Percentiles rank a stretch among this genome's conserved stretches.
Conservation (phyloP, 495 filamentous ascomycete species). For the Penicillium simplicissimum region DNA sequence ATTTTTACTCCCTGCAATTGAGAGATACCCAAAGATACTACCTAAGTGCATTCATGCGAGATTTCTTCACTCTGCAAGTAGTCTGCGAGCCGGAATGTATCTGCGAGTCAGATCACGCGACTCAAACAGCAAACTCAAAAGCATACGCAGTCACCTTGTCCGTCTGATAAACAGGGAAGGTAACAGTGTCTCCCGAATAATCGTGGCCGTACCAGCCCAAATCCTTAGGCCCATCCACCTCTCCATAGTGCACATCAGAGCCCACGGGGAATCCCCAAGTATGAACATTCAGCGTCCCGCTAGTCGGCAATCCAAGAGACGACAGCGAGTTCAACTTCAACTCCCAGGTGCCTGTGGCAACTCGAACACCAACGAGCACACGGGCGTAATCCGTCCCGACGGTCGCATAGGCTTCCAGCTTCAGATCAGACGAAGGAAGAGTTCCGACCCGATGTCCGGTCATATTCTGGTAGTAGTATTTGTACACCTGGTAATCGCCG, state of each 20-base stretch:
- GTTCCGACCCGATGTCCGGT: constrained; percentile 6
- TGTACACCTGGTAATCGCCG: constrained; percentile 2
- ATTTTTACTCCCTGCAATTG: too few relatives aligned
- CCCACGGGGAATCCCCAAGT: not conserved
- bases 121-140: not conserved
- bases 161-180: not conserved
- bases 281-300: not conserved
- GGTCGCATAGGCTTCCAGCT: not conserved
- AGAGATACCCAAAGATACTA: too few relatives aligned
- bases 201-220: not conserved
- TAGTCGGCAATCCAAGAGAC: constrained; percentile 1
- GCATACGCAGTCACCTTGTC: not conserved
- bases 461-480: constrained; percentile 7
- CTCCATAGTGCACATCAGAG: not conserved
- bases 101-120: not conserved
- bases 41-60: not conserved
- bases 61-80: not conserved
- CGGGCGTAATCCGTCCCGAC: not conserved
- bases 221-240: not conserved
- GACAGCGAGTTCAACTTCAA: not conserved
- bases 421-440: not conserved
- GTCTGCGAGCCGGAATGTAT: not conserved
- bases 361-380: constrained; percentile 1
- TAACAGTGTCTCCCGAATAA: not conserved
- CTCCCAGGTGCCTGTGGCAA: constrained; percentile 1